Base-by-base conservation (phyloP, 176 grass and related monocot species). In the Tuctoria greenei region DNA sequence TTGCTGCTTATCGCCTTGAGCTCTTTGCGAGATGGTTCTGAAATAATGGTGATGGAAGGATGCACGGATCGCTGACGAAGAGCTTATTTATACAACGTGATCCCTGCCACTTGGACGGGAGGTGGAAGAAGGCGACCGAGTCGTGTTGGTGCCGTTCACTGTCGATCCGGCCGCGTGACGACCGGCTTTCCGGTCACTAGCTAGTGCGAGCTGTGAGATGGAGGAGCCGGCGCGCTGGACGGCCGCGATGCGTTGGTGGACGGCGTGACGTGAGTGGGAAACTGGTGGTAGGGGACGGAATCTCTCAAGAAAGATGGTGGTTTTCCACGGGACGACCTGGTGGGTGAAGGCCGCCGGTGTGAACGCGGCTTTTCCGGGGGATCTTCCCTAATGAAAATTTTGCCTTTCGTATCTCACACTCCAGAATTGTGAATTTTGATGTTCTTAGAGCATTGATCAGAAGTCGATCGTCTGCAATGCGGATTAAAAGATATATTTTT, bases 141-240 rank as follows among this genome's bases (percentile, higher is more conserved):
- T 83, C 56, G 27, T 8, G 0, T 1, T 18, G 77, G 54, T 36
- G 63, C 70, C 76, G 58, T 77, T 46, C 36, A 17, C 66, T 69
- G 31, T 50, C 60, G 50, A 59, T 67, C 68, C 13, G 18, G 86
- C 26, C 55, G 83, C 69, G 86, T 83, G 86, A 83, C 55, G 61
- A 61, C 35, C 24, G 42, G 0, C 1, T 8, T 16, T 3, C 56
- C 56, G 10, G 56, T 10, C 56, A 2, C 25, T 31, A 0, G 41
- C 43, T 49, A 25, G 58, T 82, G 65, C 78, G 52, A 58, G 36
- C 72, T 57, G 58, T 76, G 78, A 42, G 61, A 74, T 61, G 76
- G 71, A 56, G 57, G 71, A 20, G 35, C 13, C 2, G n/a, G 5
- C 27, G 4, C 15, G 14, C 55, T 36, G 67, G 76, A 74, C 60